phyloP scores from a whole-genome alignment of 2,329 filamentous ascomycete species.

The Cordyceps cicadae region DNA sequence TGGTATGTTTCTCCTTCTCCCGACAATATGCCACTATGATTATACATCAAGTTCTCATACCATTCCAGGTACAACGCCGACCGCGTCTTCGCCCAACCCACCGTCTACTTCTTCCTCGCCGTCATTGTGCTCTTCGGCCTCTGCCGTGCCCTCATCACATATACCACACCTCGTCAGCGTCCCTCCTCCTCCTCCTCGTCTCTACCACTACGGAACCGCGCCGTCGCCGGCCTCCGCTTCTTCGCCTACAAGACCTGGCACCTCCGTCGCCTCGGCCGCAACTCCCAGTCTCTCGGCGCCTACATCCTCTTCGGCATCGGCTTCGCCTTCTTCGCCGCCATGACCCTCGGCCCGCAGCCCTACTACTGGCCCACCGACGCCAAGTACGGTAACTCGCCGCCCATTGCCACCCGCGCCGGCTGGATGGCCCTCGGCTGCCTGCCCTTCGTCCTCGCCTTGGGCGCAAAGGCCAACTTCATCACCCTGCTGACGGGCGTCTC shows the following conservation, averaged over 20 bases:
- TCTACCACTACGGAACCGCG: slow-evolving; percentile 21
- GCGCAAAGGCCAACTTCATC: slow-evolving; percentile 49
- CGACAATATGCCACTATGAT: no score
- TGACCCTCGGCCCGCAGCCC: slow-evolving; percentile 40
- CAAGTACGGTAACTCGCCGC: slow-evolving; percentile 41
- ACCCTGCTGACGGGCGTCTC: slow-evolving; percentile 45
- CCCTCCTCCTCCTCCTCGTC: no score
- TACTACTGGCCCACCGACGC: slow-evolving; percentile 47
- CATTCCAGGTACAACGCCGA: slow-evolving; percentile 33
- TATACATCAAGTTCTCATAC: background rate
- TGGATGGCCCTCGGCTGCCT: slow-evolving; percentile 44
- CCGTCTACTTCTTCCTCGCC: slow-evolving; percentile 43
- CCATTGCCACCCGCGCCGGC: slow-evolving; percentile 42
- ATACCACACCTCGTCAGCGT: slow-evolving; percentile 21
- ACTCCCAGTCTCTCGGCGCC: slow-evolving; percentile 37
- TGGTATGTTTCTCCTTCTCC: slow-evolving; percentile 25
- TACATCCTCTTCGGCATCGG: slow-evolving; percentile 32
- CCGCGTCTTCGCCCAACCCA: slow-evolving; percentile 42
- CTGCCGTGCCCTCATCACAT: slow-evolving; percentile 21
- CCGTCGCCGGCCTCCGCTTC: slow-evolving; percentile 24
- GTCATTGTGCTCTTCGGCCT: slow-evolving; percentile 41
- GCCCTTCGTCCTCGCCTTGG: slow-evolving; percentile 43
- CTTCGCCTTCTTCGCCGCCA: slow-evolving; percentile 38
- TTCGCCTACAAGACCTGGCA: slow-evolving; percentile 19
- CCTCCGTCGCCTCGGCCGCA: slow-evolving; percentile 24